phyloP scores from a whole-genome alignment of 441 rosid genomes.

The Populus hybrid region DNA sequence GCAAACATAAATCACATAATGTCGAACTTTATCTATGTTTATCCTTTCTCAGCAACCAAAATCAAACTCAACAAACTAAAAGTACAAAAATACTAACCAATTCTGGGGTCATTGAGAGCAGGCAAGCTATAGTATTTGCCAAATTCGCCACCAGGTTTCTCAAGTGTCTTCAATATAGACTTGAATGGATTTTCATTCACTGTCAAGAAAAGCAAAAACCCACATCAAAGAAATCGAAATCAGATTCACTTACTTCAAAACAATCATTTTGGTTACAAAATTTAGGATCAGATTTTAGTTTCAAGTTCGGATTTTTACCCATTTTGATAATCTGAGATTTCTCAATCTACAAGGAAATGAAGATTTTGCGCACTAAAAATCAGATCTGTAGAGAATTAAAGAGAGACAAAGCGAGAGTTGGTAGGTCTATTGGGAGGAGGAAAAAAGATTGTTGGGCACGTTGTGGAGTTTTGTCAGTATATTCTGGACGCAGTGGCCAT shows the following conservation, averaged over 20 bases:
- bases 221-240: constrained; percentile 6
- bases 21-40: no score
- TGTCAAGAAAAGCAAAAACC: constrained; percentile 23
- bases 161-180: constrained; percentile 26
- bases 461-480: background rate
- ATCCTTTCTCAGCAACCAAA: no score
- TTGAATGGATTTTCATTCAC: constrained; percentile 83
- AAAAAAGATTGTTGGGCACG: background rate
- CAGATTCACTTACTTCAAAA: constrained; percentile 1
- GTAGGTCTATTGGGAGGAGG: background rate
- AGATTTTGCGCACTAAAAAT: background rate
- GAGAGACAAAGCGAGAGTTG: background rate
- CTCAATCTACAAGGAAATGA: background rate
- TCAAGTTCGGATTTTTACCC: background rate
- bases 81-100: constrained; percentile 26
- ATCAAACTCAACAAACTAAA: no score
- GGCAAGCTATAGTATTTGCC: constrained; percentile 94
- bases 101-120: constrained; percentile 85
- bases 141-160: constrained; percentile 73
- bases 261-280: background rate
- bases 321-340: constrained; percentile 8
- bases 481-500: background rate
- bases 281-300: background rate
- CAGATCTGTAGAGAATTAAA: background rate
- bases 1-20: no score